Base-by-base conservation (phyloP, 164 flowering plant species). In the Warburgia ugandensis region DNA sequence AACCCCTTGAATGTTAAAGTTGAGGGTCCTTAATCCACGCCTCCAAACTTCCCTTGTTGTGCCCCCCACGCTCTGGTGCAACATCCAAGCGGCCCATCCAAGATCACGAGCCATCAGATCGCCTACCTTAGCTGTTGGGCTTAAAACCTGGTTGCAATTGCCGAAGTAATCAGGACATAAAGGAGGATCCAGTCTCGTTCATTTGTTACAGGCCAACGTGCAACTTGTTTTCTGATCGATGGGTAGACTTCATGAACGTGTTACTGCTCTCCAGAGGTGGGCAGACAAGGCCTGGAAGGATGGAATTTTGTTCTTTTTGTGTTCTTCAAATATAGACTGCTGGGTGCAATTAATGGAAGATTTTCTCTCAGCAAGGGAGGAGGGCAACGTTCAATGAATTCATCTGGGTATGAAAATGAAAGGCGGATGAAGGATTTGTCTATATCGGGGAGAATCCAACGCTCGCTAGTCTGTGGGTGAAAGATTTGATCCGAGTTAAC, bases 141-240 rank as follows among this genome's bases (percentile, higher is more conserved):
- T 29, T 14, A 1, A 48, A 0, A 4, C 0, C 6, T 29, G 52
- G 6, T 56, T 11, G 2, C 68, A 56, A 35, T 62, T 69, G 14
- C 80, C 85, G 12, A 79, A 68, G 37, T 74, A 77, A 2, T 59
- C 17, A 4, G 45, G 31, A 0, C 76, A 59, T 48, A 74, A 33
- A 3, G 73, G 68, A 0, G 75, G 74, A 0, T 47, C 6, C 58
- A 75, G 3, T 43, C 77, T 58, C 0, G 54, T 2, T 17, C 82
- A 54, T 3, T 25, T 44, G 0, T 64, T 65, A 0, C 58, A 17
- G 1, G 14, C 14, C 10, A 79, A 0, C 5, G 6, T 0, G 21
- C 36, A 67, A 2, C 4, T 13, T 1, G 49, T 42, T 11, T 63
- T 67, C 27, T 50, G 33, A 8, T 68, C 59, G 0, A 7, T 21